Evolutionary conservation across 306 rosid genomes (phyloP).

Genomic region (Arachis stenosperma): DNA sequence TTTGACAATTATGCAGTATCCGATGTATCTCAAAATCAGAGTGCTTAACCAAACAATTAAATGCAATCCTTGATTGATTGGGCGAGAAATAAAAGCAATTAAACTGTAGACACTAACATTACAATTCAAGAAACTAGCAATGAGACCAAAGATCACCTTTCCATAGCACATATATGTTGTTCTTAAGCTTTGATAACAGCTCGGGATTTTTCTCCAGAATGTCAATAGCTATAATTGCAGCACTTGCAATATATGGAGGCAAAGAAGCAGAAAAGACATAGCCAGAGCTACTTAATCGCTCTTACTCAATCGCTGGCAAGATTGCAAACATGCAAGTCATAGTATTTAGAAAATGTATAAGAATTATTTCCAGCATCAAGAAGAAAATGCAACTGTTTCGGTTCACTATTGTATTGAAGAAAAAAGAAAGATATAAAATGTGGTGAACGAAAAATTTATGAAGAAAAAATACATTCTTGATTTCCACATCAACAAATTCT

Average conservation of each 20-base stretch:
- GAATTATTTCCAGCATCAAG: slow-evolving; percentile 36
- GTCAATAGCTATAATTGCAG: slow-evolving; percentile 88
- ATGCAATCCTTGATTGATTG: slow-evolving; percentile 1
- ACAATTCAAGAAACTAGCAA: slow-evolving; percentile 6
- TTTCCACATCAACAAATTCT: slow-evolving; percentile 4
- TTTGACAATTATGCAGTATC: slow-evolving; percentile 70
- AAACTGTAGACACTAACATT: slow-evolving; percentile 17
- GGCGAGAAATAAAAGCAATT: slow-evolving; percentile 12
- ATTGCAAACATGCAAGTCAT: slow-evolving; percentile 37
- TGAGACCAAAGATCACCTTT: slow-evolving; percentile 64
- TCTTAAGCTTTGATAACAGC: slow-evolving; percentile 71
- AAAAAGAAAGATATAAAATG: slow-evolving; percentile 8
- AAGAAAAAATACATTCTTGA: slow-evolving; percentile 32
- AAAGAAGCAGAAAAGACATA: slow-evolving; percentile 96
- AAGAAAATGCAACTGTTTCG: slow-evolving; percentile 20
- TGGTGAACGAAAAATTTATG: neutral
- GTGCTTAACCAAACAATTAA: slow-evolving; percentile 2
- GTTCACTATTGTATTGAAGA: slow-evolving; percentile 3
- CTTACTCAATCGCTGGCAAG: slow-evolving; percentile 27
- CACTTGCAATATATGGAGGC: slow-evolving; percentile 97
- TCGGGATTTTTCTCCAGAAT: slow-evolving; percentile 82
- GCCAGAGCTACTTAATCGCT: slow-evolving; percentile 97
- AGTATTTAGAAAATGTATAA: slow-evolving; percentile 33
- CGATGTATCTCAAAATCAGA: slow-evolving; percentile 33
- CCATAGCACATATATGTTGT: slow-evolving; percentile 62